phyloP scores from a whole-genome alignment of 257 asterid species.

The Solanum verrucosum region DNA sequence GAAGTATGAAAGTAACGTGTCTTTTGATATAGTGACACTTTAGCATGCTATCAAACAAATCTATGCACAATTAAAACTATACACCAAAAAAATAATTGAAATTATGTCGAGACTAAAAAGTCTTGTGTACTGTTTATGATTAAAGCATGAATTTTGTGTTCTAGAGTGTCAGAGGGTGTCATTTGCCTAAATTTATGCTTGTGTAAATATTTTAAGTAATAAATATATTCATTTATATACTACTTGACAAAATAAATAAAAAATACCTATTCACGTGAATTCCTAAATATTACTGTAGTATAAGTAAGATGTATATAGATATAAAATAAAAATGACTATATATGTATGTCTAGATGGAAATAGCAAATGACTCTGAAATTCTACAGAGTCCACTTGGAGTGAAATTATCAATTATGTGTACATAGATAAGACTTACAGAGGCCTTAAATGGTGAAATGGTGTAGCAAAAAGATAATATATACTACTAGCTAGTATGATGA shows the following conservation, averaged over 20 bases:
- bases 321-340: not conserved
- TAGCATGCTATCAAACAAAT: not conserved
- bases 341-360: not conserved
- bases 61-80: not conserved
- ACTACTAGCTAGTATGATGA: not conserved
- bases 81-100: not conserved
- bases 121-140: not conserved
- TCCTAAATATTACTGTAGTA: not conserved
- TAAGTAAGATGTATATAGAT: not conserved
- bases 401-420: not conserved
- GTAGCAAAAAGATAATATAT: not conserved
- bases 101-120: not conserved
- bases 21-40: not conserved
- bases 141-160: not conserved
- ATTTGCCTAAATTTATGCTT: not conserved
- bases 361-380: not conserved
- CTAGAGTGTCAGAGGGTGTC: not conserved
- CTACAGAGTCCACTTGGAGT: not conserved
- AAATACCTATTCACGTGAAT: not conserved
- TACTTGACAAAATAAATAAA: not conserved
- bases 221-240: not conserved
- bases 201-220: not conserved
- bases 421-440: not conserved
- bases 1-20: not conserved
- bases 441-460: not conserved